Evolutionary conservation across 257 asterid genomes (phyloP).

Genomic region (Solanum tarijense): DNA sequence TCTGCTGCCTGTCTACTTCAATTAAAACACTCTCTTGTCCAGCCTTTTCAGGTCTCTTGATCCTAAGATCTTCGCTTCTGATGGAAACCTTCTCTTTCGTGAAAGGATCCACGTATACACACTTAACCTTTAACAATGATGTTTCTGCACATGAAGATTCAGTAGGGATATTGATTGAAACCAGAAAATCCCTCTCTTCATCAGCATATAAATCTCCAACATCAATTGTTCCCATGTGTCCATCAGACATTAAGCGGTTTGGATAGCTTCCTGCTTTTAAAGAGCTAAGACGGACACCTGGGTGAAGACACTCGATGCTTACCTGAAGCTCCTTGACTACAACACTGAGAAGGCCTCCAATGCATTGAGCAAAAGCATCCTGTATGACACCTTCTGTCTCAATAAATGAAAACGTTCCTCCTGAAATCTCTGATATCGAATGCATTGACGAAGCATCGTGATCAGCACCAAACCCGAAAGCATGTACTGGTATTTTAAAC

Average conservation of each 20-base stretch:
- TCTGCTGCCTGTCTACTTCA: conserved; percentile 90
- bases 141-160: conserved; percentile 43
- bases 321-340: conserved; percentile 70
- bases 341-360: conserved; percentile 92
- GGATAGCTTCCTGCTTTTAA: conserved; percentile 77
- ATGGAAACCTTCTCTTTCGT: conserved; percentile 40
- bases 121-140: conserved; percentile 48
- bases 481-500: conserved; percentile 75
- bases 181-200: conserved; percentile 86
- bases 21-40: conserved; percentile 33
- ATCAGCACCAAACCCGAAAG: conserved; percentile 86
- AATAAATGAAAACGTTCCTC: conserved; percentile 94
- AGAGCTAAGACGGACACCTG: conserved; percentile 36
- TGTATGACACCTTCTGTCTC: conserved; percentile 94
- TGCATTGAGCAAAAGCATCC: conserved; percentile 98
- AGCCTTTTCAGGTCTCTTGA: conserved; percentile 42
- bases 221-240: conserved; percentile 48
- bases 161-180: conserved; percentile 53
- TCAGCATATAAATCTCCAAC: conserved; percentile 93
- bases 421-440: conserved; percentile 82
- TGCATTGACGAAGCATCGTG: conserved; percentile 94
- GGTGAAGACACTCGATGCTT: conserved; percentile 43
- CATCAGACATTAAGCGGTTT: conserved; percentile 32
- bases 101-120: conserved; percentile 59
- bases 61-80: conserved; percentile 42